Evolutionary conservation across 371 early-diverging fungal species (phyloP), one percentile per base, ranked within the genome.

Genomic region (Mucor irregularis): DNA sequence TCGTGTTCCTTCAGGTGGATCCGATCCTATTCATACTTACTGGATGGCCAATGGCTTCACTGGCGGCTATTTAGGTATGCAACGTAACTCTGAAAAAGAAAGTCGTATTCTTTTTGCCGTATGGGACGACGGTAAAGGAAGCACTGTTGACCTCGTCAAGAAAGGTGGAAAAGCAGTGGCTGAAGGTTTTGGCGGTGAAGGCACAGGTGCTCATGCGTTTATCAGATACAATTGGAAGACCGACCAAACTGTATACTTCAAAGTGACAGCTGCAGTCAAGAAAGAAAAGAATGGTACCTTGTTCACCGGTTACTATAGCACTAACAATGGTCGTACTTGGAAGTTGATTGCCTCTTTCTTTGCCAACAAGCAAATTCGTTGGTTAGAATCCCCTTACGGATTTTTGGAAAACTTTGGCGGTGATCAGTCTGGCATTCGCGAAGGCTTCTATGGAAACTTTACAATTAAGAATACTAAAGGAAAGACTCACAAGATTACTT

Each of bases 141-240:
- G 53, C 22, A 33, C 22, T 21, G 60, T 60, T 2, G 48, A 60
- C 11, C 26, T 46, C 4, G 11, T 60, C 1, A 13, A 38, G n/a
- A 46, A 44, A 7, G 60, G 53, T 1, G 3, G 28, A 13, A 21
- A 33, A 35, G 60, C 30, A 9, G 30, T 5, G 2, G 45, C 43
- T 5, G 53, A 48, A 37, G 47, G 44, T 2, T 63, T 63, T 49
- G 64, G 64, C 21, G 58, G 58, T 16, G 64, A 63, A 46, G 64
- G 58, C 16, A 58, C 58, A 14, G 64, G 64, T 4, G 21, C 49
- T 10, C 64, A 63, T 28, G 49, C 64, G 0, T 49, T 30, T 35
- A 30, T 48, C 11, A 22, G 25, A 1, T 47, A 46, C 22, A 14
- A 54, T 1, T 63, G 58, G 64, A 43, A 33, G 14, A 22, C 53